Evolutionary conservation across 176 grass and related monocot genomes (phyloP).

Genomic region (Eragrostis nindensis): DNA sequence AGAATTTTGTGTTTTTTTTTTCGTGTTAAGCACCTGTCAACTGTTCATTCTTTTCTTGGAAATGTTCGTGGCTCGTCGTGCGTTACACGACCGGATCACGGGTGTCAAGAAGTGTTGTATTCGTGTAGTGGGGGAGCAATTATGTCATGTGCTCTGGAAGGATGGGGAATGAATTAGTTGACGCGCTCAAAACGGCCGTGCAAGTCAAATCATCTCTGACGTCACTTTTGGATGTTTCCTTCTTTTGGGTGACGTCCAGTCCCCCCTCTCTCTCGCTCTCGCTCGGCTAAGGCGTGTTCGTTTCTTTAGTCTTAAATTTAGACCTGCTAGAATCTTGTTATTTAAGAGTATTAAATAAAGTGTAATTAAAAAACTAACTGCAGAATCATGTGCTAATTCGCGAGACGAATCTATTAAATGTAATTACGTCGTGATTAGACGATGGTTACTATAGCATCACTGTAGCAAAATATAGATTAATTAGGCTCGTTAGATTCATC

Average conservation of each 20-base stretch:
- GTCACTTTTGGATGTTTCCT: background rate
- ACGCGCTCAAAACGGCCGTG: background rate
- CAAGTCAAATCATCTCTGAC: background rate
- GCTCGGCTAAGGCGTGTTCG: too few species aligned
- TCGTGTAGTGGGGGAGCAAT: background rate
- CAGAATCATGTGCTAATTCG: too few species aligned
- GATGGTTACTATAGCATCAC: too few species aligned
- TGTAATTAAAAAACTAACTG: too few species aligned
- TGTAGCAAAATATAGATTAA: too few species aligned
- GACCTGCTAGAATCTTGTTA: too few species aligned
- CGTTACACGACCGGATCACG: background rate
- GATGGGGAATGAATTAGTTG: background rate
- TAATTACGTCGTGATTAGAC: too few species aligned
- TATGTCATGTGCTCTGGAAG: background rate
- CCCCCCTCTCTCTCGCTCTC: too few species aligned
- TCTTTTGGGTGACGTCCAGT: background rate
- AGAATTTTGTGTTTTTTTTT: background rate
- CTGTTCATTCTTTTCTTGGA: background rate
- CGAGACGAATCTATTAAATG: too few species aligned
- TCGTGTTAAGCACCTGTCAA: background rate
- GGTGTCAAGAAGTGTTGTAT: background rate
- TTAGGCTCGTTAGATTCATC: too few species aligned
- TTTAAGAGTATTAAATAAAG: too few species aligned
- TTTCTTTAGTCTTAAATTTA: too few species aligned
- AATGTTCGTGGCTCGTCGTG: slow-evolving; percentile 18